Evolutionary conservation across 2,329 filamentous ascomycete genomes (phyloP).

Genomic region (Pseudogymnoascus sp.): DNA sequence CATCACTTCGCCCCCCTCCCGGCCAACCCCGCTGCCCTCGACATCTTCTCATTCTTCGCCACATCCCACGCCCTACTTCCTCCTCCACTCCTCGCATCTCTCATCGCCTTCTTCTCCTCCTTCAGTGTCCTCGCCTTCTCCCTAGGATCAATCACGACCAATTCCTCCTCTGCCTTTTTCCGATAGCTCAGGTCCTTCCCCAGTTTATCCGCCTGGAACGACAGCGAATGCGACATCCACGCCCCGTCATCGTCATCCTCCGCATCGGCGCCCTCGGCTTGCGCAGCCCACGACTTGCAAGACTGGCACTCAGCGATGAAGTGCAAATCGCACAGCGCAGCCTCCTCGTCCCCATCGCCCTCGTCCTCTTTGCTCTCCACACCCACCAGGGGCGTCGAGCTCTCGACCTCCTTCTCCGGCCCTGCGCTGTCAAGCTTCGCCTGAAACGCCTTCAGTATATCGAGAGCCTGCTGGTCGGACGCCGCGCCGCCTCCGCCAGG

Average conservation of each 20-base stretch:
- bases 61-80: conserved; percentile 51
- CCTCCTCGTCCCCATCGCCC: conserved; percentile 56
- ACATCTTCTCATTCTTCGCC: conserved; percentile 49
- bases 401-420: conserved; percentile 32
- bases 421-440: conserved; percentile 58
- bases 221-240: conserved; percentile 82
- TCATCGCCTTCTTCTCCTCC: conserved; percentile 54
- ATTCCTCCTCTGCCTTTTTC: conserved; percentile 80
- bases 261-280: conserved; percentile 41
- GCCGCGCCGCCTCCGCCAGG: conserved; percentile 47
- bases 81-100: conserved; percentile 43
- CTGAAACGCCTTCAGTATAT: conserved; percentile 72
- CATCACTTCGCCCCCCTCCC: conserved; percentile 48
- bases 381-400: conserved; percentile 19
- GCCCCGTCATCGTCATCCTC: conserved; percentile 55
- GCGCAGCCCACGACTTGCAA: conserved; percentile 71
- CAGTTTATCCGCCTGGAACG: conserved; percentile 79
- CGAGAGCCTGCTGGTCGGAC: conserved; percentile 55
- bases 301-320: conserved; percentile 95
- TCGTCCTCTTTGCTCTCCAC: conserved; percentile 24
- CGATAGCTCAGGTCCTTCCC: conserved; percentile 89
- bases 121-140: conserved; percentile 70
- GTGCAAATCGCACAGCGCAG: conserved; percentile 79
- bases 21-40: conserved; percentile 44
- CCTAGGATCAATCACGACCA: conserved; percentile 87